Evolutionary conservation across 2,329 filamentous ascomycete genomes (phyloP).

Genomic region (Curvularia sp.): DNA sequence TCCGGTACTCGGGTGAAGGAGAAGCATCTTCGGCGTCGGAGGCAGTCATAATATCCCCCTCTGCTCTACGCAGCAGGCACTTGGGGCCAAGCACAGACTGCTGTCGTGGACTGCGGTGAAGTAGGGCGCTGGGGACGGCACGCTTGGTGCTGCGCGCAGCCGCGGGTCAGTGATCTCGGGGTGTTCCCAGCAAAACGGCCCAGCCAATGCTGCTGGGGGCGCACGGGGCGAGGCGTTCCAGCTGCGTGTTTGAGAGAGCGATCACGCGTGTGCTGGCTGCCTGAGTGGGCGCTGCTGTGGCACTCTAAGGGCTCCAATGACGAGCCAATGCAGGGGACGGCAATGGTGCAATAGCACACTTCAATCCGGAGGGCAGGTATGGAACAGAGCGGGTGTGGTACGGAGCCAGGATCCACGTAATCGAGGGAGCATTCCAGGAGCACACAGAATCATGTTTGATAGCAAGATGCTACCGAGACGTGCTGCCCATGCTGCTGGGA

Average conservation of each 20-base stretch:
- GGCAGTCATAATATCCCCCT: conserved; percentile 57
- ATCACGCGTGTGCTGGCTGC: conserved; percentile 53
- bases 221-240: conserved; percentile 48
- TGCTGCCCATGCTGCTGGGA: conserved; percentile 47
- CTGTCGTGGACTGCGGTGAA: conserved; percentile 39
- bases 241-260: conserved; percentile 51
- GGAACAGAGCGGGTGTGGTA: conserved; percentile 50
- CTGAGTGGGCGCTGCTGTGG: conserved; percentile 47
- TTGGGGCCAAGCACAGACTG: conserved; percentile 39
- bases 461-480: conserved; percentile 40
- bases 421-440: conserved; percentile 46
- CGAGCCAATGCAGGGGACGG: conserved; percentile 27
- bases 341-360: conserved; percentile 27
- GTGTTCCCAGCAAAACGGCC: conserved; percentile 44
- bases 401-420: conserved; percentile 48
- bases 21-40: conserved; percentile 58
- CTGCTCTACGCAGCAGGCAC: conserved; percentile 34
- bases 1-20: conserved; percentile 57
- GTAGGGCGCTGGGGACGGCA: neutral
- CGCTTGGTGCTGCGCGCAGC: conserved; percentile 43
- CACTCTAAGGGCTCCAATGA: conserved; percentile 43
- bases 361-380: conserved; percentile 52
- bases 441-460: conserved; percentile 44
- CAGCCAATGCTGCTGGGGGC: conserved; percentile 47
- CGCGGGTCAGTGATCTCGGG: conserved; percentile 48